Base-by-base conservation (phyloP, 208 protist genomes). In the Leishmania aethiopica region DNA sequence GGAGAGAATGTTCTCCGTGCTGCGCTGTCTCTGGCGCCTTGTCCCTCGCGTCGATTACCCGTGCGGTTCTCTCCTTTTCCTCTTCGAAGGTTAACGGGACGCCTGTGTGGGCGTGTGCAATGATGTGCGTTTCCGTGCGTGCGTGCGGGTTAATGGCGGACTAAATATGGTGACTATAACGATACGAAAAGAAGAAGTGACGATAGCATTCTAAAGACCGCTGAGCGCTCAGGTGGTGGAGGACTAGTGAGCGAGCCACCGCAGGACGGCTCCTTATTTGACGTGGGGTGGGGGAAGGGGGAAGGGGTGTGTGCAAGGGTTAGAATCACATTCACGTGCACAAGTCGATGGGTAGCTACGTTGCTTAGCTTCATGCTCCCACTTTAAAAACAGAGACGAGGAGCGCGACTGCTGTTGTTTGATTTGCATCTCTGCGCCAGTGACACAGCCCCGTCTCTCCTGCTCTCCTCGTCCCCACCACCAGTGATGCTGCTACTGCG, bases 181-280 rank as follows among this genome's bases (percentile, higher is more conserved):
- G 51, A 64, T 47, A 19, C 70, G 40, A 74, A 74, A 55, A 74
- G 15, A 74, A 74, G 55, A 74, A 74, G 22, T 25, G 67, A 72
- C 25, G 10, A 72, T 45, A 0, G 11, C 11, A 51, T 74, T 74
- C n/a, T 1, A 74, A 74, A 10, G 70, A 37, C 47, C 45, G 10
- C 17, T 47, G 42, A 28, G 25, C 22, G 10, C 22, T 32, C n/a
- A 28, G 28, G 45, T 45, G 45, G 45, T 74, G 45, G 45, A 19
- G 19, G 42, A 19, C 25, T 55, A 2, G 70, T 74, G 28, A 32
- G 45, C 70, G 13, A 10, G 45, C 25, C 51, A 51, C 28, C 28
- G 25, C 28, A 17, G 37, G 42, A n/a, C 42, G 37, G 40, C 17
- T 45, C 42, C 40, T 40, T 45, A 45, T 49, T 32, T 35, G 28